These are phyloP conservation scores for Xanthoceras sorbifolium DNA, from an alignment of 345 rosid genomes.

Conservation along the genomic window DNA sequence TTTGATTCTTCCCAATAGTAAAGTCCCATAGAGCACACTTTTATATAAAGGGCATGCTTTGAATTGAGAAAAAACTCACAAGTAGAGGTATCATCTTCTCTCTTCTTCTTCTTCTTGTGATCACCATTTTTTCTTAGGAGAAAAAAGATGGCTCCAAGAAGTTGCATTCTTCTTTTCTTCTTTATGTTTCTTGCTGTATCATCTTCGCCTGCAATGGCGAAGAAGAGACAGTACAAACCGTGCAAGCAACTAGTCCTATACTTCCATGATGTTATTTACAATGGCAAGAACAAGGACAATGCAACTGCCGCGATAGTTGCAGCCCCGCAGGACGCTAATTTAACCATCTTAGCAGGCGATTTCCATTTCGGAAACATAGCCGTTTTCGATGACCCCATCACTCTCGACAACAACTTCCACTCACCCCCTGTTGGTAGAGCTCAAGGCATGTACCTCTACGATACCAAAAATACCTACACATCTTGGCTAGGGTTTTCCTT, in stretches of 20 bases:
- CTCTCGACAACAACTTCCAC: slow-evolving; percentile 47
- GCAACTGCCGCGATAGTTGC: slow-evolving; percentile 49
- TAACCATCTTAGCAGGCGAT: slow-evolving; percentile 34
- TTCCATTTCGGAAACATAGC: slow-evolving; percentile 47
- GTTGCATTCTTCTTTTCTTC: slow-evolving; percentile 1
- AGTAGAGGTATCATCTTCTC: not conserved
- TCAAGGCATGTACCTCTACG: slow-evolving; percentile 51
- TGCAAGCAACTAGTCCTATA: slow-evolving; percentile 41
- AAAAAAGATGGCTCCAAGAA: slow-evolving; percentile 19
- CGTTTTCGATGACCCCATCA: slow-evolving; percentile 55
- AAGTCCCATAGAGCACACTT: not conserved
- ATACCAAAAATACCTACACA: slow-evolving; percentile 44
- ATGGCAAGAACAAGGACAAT: slow-evolving; percentile 44
- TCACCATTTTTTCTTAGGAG: not conserved
- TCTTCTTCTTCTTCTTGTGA: not conserved
- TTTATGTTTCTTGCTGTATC: slow-evolving; percentile 8
- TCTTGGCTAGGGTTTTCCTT: slow-evolving; percentile 51
- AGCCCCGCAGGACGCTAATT: slow-evolving; percentile 39
- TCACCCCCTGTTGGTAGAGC: slow-evolving; percentile 45
- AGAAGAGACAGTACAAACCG: slow-evolving; percentile 29
- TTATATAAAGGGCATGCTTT: slow-evolving; percentile 2
- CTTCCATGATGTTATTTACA: slow-evolving; percentile 55
- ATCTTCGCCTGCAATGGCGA: not conserved
- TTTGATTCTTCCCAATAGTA: not conserved
- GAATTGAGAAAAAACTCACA: not conserved